Percentiles rank a stretch among this genome's conserved stretches.
Evolutionary conservation across 1,139 yeast species (phyloP).

Genomic region (Scheffersomyces segobiensis): DNA sequence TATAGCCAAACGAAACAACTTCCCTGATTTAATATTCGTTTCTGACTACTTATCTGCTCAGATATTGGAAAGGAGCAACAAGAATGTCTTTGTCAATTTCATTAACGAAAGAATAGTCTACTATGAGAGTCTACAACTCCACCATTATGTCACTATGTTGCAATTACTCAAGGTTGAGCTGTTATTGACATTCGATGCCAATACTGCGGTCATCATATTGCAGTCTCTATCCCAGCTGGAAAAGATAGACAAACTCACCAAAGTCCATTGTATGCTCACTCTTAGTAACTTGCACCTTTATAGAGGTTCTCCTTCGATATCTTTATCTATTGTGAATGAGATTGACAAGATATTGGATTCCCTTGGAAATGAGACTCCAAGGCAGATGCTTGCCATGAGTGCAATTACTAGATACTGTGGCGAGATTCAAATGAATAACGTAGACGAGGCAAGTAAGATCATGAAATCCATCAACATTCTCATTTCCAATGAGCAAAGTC

Average conservation of each 20-base stretch:
- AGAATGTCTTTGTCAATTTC: slow-evolving; percentile 28
- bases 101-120: slow-evolving; percentile 23
- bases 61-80: slow-evolving; percentile 26
- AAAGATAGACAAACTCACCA: slow-evolving; percentile 15
- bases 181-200: slow-evolving; percentile 23
- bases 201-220: slow-evolving; percentile 26
- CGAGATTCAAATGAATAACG: slow-evolving; percentile 25
- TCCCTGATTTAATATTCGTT: slow-evolving; percentile 21
- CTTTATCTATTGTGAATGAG: slow-evolving; percentile 13
- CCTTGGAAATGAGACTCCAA: slow-evolving; percentile 14
- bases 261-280: slow-evolving; percentile 21
- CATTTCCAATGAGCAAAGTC: slow-evolving; percentile 21
- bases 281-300: slow-evolving; percentile 25
- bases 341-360: slow-evolving; percentile 11
- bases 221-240: slow-evolving; percentile 17
- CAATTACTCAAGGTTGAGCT: slow-evolving; percentile 28
- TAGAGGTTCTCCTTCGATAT: slow-evolving; percentile 27
- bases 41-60: slow-evolving; percentile 35
- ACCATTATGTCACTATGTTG: slow-evolving; percentile 22
- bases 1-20: slow-evolving; percentile 30
- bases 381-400: slow-evolving; percentile 32
- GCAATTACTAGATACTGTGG: slow-evolving; percentile 22
- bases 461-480: slow-evolving; percentile 27
- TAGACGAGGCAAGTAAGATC: slow-evolving; percentile 17
- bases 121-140: slow-evolving; percentile 16